Conservation (phyloP, 2,329 filamentous ascomycete genomes). For the Lachnellula arida region DNA sequence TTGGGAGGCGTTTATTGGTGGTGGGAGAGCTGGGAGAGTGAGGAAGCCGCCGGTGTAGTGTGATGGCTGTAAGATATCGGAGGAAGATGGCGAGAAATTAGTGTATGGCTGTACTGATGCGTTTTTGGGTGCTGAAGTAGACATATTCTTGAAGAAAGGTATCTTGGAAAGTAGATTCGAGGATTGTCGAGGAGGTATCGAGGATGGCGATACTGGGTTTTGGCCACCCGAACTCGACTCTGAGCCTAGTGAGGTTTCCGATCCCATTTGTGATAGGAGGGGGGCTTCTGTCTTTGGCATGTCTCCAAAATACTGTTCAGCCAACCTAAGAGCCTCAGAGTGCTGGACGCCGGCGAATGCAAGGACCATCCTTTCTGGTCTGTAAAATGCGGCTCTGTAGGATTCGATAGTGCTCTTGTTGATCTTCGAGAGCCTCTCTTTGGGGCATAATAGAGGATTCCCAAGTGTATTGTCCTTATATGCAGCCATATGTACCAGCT, state of each 20-base stretch:
- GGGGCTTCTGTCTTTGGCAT: constrained; percentile 60
- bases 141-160: constrained; percentile 86
- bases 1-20: constrained; percentile 69
- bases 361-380: constrained; percentile 85
- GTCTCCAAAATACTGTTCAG: constrained; percentile 85
- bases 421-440: constrained; percentile 74
- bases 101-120: constrained; percentile 49
- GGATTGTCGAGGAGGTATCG: constrained; percentile 30
- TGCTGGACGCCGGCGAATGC: constrained; percentile 93
- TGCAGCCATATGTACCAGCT: constrained; percentile 90
- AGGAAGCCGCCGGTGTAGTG: constrained; percentile 94
- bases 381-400: constrained; percentile 81
- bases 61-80: constrained; percentile 60
- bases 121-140: constrained; percentile 63
- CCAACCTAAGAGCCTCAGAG: constrained; percentile 68
- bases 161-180: constrained; percentile 70
- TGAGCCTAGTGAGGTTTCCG: constrained; percentile 51
- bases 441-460: constrained; percentile 86
- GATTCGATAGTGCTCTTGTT: constrained; percentile 66
- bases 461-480: constrained; percentile 96
- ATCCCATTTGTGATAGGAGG: constrained; percentile 49
- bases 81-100: constrained; percentile 39
- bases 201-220: constrained; percentile 36
- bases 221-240: constrained; percentile 29
- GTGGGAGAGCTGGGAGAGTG: constrained; percentile 74